Conservation (phyloP, 2,329 filamentous ascomycete species). For the Cladosporium sp. region DNA sequence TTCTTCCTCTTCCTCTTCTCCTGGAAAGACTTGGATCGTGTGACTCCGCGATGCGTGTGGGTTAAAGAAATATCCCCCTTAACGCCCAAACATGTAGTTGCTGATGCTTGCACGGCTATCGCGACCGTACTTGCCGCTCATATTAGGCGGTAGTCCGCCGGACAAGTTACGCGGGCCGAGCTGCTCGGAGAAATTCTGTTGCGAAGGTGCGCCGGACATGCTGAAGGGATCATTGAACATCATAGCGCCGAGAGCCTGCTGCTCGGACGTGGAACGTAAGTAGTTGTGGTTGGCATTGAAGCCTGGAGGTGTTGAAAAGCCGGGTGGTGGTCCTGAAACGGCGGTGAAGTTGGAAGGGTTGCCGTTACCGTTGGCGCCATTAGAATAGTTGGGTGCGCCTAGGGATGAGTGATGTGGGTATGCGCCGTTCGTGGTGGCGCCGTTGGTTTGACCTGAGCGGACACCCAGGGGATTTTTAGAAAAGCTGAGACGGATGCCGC, state of each 20-base stretch:
- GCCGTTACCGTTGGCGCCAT: slow-evolving; percentile 47
- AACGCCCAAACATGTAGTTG: slow-evolving; percentile 15
- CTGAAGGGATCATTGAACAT: slow-evolving; percentile 29
- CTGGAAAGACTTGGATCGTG: too few relatives aligned
- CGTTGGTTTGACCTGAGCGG: slow-evolving; percentile 65
- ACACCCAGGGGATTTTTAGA: slow-evolving; percentile 96
- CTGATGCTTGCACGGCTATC: slow-evolving; percentile 18
- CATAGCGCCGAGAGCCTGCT: not conserved
- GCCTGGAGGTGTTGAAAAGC: slow-evolving; percentile 65
- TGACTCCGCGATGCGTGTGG: too few relatives aligned
- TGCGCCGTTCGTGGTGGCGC: slow-evolving; percentile 46
- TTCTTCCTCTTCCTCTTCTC: too few relatives aligned
- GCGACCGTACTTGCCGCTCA: slow-evolving; percentile 23
- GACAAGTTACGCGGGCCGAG: slow-evolving; percentile 21
- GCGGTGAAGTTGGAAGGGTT: slow-evolving; percentile 41
- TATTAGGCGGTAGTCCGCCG: slow-evolving; percentile 26
- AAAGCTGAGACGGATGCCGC: slow-evolving; percentile 91
- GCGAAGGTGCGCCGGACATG: slow-evolving; percentile 10
- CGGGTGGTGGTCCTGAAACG: slow-evolving; percentile 65
- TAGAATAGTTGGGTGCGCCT: slow-evolving; percentile 38
- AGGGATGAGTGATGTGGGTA: slow-evolving; percentile 49
- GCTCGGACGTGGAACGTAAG: not conserved
- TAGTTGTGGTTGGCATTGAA: slow-evolving; percentile 14
- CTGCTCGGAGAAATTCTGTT: slow-evolving; percentile 18
- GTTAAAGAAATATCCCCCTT: too few relatives aligned